Evolutionary conservation across 148 eudicot genomes (phyloP).

Genomic region (Gaultheria prostrata): DNA sequence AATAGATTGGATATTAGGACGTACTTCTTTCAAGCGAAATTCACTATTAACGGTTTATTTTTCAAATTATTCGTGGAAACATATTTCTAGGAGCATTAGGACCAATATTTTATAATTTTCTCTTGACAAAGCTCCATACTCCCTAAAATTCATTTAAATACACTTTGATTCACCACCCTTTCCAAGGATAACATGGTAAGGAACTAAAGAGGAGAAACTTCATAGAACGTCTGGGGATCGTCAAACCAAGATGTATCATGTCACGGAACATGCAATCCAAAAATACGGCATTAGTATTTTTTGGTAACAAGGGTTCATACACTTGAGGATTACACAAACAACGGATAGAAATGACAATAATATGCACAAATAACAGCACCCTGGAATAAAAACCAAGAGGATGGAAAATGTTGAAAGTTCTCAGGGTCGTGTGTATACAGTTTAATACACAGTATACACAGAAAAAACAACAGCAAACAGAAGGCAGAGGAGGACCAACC

Average conservation of each 20-base stretch:
- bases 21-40: neutral
- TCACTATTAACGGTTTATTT: neutral
- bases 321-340: neutral
- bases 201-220: neutral
- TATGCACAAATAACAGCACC: neutral
- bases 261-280: neutral
- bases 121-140: neutral
- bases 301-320: neutral
- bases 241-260: neutral
- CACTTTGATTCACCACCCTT: too few relatives aligned
- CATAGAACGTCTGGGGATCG: neutral
- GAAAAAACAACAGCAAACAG: constrained; percentile 7
- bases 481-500: constrained; percentile 34
- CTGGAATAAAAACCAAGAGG: neutral
- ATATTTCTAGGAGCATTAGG: neutral
- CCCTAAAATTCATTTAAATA: neutral
- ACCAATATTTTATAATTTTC: neutral
- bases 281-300: neutral
- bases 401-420: neutral
- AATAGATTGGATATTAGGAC: neutral
- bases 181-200: neutral
- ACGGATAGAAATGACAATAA: neutral
- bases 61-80: neutral
- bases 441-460: neutral
- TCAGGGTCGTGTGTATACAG: neutral